Evolutionary conservation across 2,329 filamentous ascomycete genomes (phyloP), one percentile per base, ranked within the genome.

Genomic region (Trichothecium sympodiale): DNA sequence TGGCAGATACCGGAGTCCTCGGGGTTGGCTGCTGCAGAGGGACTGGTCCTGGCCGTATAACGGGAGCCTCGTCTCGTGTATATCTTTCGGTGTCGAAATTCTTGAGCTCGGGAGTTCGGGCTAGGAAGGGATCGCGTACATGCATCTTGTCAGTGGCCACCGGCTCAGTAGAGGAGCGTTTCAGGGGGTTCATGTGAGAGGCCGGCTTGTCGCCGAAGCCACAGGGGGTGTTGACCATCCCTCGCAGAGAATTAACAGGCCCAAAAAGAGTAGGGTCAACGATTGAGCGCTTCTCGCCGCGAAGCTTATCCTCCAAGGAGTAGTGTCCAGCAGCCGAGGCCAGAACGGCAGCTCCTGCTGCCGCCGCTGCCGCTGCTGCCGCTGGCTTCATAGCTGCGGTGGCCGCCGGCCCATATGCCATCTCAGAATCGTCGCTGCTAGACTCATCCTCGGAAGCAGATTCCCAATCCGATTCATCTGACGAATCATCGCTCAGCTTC

Each of bases 21-120:
- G 88, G 88, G 46, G 87, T 80, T 3, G 88, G 88, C 47, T 94
- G 85, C 53, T 91, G 82, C n/a, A 95, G 66, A 9, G 79, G 77
- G 23, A 86, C 69, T 0, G 74, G 66, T 5, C 64, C 74, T 5
- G 78, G 72, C 29, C 73, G 67, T 25, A 25, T 10, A 25, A 25
- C 20, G 10, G 20, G 20, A 25, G 10, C 20, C 6, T 25, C 20
- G 10, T 25, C 20, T 25, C 20, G 20, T 14, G 31, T 17, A 15
- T 23, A 63, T 23, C 66, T 64, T 17, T 57, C 60, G 33, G 67
- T 71, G 43, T 84, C 78, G 45, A 80, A 80, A 17, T 60, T 65
- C 15, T 59, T 64, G 6, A 77, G 74, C 43, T 88, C 83, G 3
- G 69, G 69, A 1, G 79, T 79, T 4, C 79, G 72, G 23, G 80